A percentile compares a stretch with the other conserved stretches of the same genome.
Evolutionary conservation across 208 protist species (phyloP).

Genomic region (Leishmania turanica): DNA sequence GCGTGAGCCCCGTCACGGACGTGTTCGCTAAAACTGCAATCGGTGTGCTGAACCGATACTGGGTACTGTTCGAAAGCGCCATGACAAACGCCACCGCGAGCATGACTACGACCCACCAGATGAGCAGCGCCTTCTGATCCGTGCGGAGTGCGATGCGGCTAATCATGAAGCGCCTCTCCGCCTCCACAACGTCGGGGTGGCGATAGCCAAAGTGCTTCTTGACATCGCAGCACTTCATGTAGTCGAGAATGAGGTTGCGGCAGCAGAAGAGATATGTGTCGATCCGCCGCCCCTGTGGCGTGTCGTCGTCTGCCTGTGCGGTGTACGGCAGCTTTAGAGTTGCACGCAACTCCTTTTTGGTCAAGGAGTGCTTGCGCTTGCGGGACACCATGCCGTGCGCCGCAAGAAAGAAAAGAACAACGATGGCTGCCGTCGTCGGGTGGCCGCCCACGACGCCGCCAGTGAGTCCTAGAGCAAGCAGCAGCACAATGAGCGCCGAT

Average conservation of each 20-base stretch:
- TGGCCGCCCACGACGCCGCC: conserved; percentile 44
- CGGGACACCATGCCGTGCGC: conserved; percentile 77
- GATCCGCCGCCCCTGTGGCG: conserved; percentile 29
- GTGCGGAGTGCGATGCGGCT: conserved; percentile 63
- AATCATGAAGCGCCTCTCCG: conserved; percentile 56
- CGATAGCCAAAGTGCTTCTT: conserved; percentile 70
- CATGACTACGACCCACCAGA: conserved; percentile 87
- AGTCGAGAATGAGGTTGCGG: conserved; percentile 63
- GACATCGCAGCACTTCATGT: conserved; percentile 70
- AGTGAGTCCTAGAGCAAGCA: conserved; percentile 59
- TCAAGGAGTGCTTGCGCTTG: conserved; percentile 74
- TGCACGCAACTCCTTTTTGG: conserved; percentile 48
- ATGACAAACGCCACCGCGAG: conserved; percentile 76
- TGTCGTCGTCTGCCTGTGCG: conserved; percentile 38
- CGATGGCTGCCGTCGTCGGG: conserved; percentile 32
- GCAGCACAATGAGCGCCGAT: conserved; percentile 51
- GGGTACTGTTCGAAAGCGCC: conserved; percentile 58
- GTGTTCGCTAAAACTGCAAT: conserved; percentile 39
- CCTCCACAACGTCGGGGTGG: conserved; percentile 74
- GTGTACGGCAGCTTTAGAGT: conserved; percentile 34
- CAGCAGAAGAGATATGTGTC: conserved; percentile 88
- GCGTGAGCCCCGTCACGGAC: conserved; percentile 22
- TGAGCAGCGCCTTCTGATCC: conserved; percentile 77
- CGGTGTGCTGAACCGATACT: conserved; percentile 46
- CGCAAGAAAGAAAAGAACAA: conserved; percentile 63